Conservation (phyloP, 2,329 filamentous ascomycete species). For the Colletotrichum endophyticum region DNA sequence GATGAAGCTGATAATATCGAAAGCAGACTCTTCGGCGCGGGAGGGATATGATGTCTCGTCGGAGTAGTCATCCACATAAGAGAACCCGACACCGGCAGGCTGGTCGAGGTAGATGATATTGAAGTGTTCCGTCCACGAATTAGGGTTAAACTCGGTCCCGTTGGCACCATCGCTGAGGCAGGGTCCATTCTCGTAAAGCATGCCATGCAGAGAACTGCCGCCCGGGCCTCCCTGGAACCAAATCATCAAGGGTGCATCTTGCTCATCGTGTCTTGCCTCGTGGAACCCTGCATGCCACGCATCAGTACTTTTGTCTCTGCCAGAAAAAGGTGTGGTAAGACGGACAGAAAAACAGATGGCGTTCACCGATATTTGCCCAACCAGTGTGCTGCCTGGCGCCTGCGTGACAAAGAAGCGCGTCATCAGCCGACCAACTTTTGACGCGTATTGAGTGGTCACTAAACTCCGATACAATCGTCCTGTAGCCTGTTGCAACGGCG, state of each 20-base stretch:
- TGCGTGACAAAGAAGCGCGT: background rate
- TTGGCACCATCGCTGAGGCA: constrained; percentile 54
- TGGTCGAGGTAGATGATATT: constrained; percentile 26
- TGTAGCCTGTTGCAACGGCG: background rate
- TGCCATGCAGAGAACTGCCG: constrained; percentile 56
- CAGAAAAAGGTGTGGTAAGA: background rate
- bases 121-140: constrained; percentile 61
- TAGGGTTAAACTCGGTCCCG: constrained; percentile 53
- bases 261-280: constrained; percentile 27
- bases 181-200: constrained; percentile 56
- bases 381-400: background rate
- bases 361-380: background rate
- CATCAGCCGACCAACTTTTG: constrained; percentile 1
- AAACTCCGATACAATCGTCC: background rate
- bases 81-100: constrained; percentile 22
- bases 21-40: background rate
- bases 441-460: background rate
- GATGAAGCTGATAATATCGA: background rate
- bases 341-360: constrained; percentile 7
- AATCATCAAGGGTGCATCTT: constrained; percentile 47
- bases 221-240: constrained; percentile 67
- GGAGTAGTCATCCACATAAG: constrained; percentile 5
- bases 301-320: background rate
- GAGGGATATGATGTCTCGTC: background rate
- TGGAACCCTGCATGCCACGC: constrained; percentile 36